Conservation (phyloP, 2,329 filamentous ascomycete genomes). For the Zalaria sp. region DNA sequence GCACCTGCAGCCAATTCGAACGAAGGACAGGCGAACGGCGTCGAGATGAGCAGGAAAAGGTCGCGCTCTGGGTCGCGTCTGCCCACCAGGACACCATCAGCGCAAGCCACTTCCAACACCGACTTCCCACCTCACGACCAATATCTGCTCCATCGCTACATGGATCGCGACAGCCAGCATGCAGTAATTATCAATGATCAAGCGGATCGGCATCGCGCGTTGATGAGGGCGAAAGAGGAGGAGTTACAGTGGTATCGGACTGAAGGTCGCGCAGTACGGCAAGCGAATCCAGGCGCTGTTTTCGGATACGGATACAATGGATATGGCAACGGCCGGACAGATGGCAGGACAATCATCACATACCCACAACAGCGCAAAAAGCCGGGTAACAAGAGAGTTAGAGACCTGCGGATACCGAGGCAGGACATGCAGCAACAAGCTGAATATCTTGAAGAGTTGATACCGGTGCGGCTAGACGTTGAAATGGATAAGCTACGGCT, state of each 20-base stretch:
- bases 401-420: constrained; percentile 57
- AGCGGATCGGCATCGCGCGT: constrained; percentile 21
- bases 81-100: constrained; percentile 22
- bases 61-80: constrained; percentile 45
- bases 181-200: constrained; percentile 39
- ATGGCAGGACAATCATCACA: constrained; percentile 52
- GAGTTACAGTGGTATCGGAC: constrained; percentile 54
- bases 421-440: constrained; percentile 76
- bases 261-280: constrained; percentile 47
- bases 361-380: constrained; percentile 68
- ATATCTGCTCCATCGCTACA: constrained; percentile 47
- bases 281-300: constrained; percentile 42
- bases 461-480: constrained; percentile 82
- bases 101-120: constrained; percentile 5
- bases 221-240: constrained; percentile 49
- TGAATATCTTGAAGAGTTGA: constrained; percentile 80
- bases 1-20: constrained; percentile 7
- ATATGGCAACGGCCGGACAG: constrained; percentile 77
- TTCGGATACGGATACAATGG: constrained; percentile 69
- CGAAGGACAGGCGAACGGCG: constrained; percentile 30
- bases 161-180: constrained; percentile 48
- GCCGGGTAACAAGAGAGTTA: constrained; percentile 62
- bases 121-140: constrained; percentile 12
- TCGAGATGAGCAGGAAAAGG: constrained; percentile 38
- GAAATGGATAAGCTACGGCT: constrained; percentile 93